Conservation (phyloP, 257 asterid genomes). For the Eucommia ulmoides region DNA sequence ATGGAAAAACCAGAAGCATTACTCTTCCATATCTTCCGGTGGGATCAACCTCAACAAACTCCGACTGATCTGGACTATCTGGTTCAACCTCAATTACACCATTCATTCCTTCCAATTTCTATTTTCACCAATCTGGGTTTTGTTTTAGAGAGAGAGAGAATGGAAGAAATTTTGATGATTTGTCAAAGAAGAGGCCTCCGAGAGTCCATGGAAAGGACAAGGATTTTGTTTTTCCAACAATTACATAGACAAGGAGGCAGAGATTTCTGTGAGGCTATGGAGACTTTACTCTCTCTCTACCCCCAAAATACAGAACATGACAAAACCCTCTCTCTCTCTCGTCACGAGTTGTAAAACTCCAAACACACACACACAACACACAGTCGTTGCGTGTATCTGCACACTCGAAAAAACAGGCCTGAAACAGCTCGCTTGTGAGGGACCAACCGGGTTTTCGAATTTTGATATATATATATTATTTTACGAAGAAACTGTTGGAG, state of each 20-base stretch:
- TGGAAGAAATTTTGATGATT: constrained; percentile 7
- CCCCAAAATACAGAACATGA: constrained; percentile 28
- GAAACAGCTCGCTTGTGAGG: too few relatives aligned
- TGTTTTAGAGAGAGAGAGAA: constrained; percentile 1
- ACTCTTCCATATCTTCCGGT: constrained; percentile 97
- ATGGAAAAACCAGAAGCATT: constrained; percentile 10
- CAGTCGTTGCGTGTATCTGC: too few relatives aligned
- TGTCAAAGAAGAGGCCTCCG: constrained; percentile 31
- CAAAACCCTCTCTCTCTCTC: constrained; percentile 41
- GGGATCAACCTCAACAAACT: constrained; percentile 88
- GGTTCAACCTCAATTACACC: constrained; percentile 43
- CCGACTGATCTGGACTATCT: constrained; percentile 63
- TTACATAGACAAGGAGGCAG: constrained; percentile 24
- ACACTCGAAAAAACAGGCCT: too few relatives aligned
- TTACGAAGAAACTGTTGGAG: too few relatives aligned
- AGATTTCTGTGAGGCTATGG: constrained; percentile 16
- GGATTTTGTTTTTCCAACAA: constrained; percentile 14
- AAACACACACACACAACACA: too few relatives aligned
- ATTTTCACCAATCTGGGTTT: not conserved
- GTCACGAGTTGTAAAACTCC: constrained; percentile 46
- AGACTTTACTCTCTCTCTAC: constrained; percentile 16
- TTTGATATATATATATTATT: too few relatives aligned
- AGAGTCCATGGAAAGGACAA: constrained; percentile 31
- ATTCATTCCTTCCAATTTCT: constrained; percentile 32
- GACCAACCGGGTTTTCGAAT: too few relatives aligned